Base-by-base conservation (phyloP, 169 alveolate genomes). In the Babesia ovis region DNA sequence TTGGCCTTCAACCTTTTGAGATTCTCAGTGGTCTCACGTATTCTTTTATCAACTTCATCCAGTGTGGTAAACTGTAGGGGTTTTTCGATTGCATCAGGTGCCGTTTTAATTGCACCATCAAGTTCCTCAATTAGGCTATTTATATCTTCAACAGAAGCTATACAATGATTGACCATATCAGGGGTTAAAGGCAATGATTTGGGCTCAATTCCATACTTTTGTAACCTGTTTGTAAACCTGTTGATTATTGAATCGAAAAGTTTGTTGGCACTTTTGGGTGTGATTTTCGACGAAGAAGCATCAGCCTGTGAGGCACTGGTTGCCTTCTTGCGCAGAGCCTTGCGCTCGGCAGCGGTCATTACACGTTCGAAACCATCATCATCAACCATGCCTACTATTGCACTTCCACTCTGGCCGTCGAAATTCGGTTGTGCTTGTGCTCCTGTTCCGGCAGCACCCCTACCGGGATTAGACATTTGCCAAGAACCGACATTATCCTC, bases 291-390 rank as follows among this genome's bases (percentile, higher is more conserved):
- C 22, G 37, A 34, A 20, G 62, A 9, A 16, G 22, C 43, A 68
- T 42, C 34, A 16, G 25, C 82, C 46, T 73, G 23, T 20, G 62
- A 45, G 23, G 66, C 41, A 20, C 23, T 58, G 46, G 25, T 0
- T 9, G 41, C 64, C 60, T 68, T 53, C 75, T 77, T 77, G n/a
- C 71, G 56, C 58, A 77, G n/a, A 37, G 43, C 50, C 64, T 73
- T 46, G 14, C 82, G 68, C 57, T 77, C 86, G 14, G 80, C 59
- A 12, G 82, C 34, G 6, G 83, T 34, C 45, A 77, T n/a, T 9
- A 68, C 86, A 20, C 56, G 71, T 34, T 77, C 72, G 59, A 77
- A 77, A 2, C 86, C 86, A 12, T 77, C 86, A 1, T 77, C 86
- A 31, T 67, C 57, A 29, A 55, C 50, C 70, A 54, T 35, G 14